Base-by-base conservation (phyloP, 2,329 filamentous ascomycete genomes). In the Fusarium sp. region DNA sequence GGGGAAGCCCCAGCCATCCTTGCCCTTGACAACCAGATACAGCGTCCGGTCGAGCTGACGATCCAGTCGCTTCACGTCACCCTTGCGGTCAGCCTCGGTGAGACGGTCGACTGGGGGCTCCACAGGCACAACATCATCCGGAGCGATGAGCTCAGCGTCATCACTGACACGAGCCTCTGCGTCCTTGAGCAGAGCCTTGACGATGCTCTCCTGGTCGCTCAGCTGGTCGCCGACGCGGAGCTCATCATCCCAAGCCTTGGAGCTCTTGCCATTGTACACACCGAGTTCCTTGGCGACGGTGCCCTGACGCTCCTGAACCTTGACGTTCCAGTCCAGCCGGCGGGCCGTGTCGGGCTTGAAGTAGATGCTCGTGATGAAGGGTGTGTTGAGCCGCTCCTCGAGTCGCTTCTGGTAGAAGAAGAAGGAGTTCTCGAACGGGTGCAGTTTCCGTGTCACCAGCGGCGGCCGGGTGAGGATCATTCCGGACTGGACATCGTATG, bases 351-450 rank as follows among this genome's bases (percentile, higher is more conserved):
- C 94, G 77, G 92, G 92, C 87, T 97, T 97, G 90, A 95, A 97
- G 89, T 97, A 99, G 85, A 98, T 97, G 82, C 94, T 94, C 76
- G 94, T 91, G 66, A 93, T 93, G 83, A 98, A 99, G 2, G 95
- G 94, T 6, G 97, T 89, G 23, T 92, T 92, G 62, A 98, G 89
- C 50, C 97, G 94, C 87, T 99, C 97, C 84, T 98, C 98, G 70
- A 99, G 89, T 16, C 97, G 95, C 79, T 96, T 96, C 86, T 99
- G 97, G 86, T 99, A 99, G 82, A 99, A 95, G 88, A 93, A 98
- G 85, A 93, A 98, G 74, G 96, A 89, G 81, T 95, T 93, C 84
- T 99, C 97, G 84, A 99, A 98, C 14, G 94, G 88, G 37, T 93
- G 94, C 64, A 96, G 92, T 71, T 93, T 88, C 76, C 94, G 93